Evolutionary conservation across 495 filamentous ascomycete species (phyloP).

Genomic region (Parmelia sp.): DNA sequence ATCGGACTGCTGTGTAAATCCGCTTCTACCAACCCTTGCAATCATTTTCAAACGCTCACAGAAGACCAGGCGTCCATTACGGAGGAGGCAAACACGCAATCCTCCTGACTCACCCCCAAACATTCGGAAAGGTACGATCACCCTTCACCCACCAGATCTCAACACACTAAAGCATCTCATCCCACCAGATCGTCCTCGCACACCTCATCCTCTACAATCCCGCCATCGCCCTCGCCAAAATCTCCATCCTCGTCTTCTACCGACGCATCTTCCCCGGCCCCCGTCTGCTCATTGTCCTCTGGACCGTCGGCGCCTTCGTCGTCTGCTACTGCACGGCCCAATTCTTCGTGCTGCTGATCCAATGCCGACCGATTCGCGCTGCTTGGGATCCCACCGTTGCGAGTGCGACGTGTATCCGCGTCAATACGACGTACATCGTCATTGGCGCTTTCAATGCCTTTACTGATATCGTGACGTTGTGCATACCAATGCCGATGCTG

Average conservation of each 20-base stretch:
- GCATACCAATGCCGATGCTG: conserved; percentile 11
- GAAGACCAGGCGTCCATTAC: conserved; percentile 1
- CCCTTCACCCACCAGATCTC: background rate
- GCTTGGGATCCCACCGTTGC: background rate
- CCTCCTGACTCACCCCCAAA: background rate
- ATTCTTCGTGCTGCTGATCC: conserved; percentile 2
- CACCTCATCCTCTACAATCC: conserved; percentile 61
- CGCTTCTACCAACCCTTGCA: background rate
- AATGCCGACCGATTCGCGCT: conserved; percentile 8
- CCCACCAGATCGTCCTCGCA: conserved; percentile 28
- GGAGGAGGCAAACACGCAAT: conserved; percentile 11
- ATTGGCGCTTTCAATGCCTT: conserved; percentile 10
- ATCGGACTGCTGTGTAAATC: conserved; percentile 3
- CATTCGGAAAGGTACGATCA: conserved; percentile 4
- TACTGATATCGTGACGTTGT: conserved; percentile 3
- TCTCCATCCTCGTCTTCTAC: conserved; percentile 48
- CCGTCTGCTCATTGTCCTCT: conserved; percentile 32
- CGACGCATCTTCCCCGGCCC: conserved; percentile 37
- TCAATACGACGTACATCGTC: background rate
- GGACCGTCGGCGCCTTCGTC: conserved; percentile 39
- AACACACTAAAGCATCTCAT: background rate
- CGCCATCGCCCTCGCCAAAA: conserved; percentile 54
- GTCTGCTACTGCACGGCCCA: conserved; percentile 11
- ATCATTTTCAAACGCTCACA: background rate
- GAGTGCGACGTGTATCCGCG: background rate